Base-by-base conservation (phyloP, 257 asterid species). In the Lantana camara region DNA sequence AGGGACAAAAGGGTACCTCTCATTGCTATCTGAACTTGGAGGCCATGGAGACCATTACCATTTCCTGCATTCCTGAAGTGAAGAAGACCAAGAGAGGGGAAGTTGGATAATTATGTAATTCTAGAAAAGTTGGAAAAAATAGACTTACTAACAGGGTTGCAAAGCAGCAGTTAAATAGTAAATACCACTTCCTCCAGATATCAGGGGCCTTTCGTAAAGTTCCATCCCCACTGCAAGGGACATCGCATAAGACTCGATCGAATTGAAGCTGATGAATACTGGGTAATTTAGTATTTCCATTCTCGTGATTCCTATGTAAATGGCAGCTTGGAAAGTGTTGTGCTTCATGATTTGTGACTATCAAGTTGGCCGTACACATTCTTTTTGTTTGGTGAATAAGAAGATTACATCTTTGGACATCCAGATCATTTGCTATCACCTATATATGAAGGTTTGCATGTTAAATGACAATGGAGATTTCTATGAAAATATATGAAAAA, bases 161-260 rank as follows among this genome's bases (percentile, higher is more conserved):
- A 47, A 68, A 29, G 62, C 48, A 70, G 38, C 52, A 34, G 60
- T 9, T 29, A 47, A 45, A n/a, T n/a, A 75, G 38, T 41, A 69
- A 32, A 54, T 79, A 92, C 99, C 99, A 94, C 66, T 89, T 94
- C 82, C 91, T 84, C 99, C 99, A 94, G 59, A 94, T 90, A 73
- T 94, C 99, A 47, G 99, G 99, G 68, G 99, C 97, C 83, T 94
- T 94, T 11, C 99, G 95, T 57, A 94, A 76, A 72, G 99, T 94
- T 45, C 99, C 99, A 76, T 94, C 99, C 60, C 99, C 99, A 70
- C 99, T 94, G 75, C 99, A 94, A 61, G 99, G 99, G 71, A 94
- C 97, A 70, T 94, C 99, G 77, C 99, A 94, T 70, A 94, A 79
- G 74, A 94, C 97, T 62, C 99, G 97, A 60, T 94, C 99, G 77